Base-by-base conservation (phyloP, 805 yeast genomes). In the Ogataea henricii region DNA sequence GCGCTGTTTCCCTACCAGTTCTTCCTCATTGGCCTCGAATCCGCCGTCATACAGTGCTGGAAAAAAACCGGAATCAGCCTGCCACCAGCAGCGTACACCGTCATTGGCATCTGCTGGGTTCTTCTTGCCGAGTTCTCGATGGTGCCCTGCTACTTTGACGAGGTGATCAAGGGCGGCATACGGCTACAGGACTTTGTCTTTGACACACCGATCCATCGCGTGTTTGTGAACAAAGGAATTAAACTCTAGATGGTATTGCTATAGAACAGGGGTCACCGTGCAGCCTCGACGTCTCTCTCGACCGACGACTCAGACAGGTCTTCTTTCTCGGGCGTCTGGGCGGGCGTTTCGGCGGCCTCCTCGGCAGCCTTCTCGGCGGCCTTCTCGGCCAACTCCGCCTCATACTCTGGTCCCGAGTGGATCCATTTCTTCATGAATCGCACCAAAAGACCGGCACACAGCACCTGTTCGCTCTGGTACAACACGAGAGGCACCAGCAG, bases 381-480 rank as follows among this genome's bases (percentile, higher is more conserved):
- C 35, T 39, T 27, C 10, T 17, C 23, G 25, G 18, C 25, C 32
- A 32, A 9, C 27, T 37, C 43, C 25, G 22, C 40, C 32, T 43
- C 40, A 26, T 44, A 53, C 27, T 56, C 58, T 7, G 63, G 64
- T 22, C 52, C 68, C 6, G 58, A 51, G 53, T 69, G 68, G 41
- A 84, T 78, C 96, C 96, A 90, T 53, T 74, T 72, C 54, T 78
- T 81, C 78, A 88, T 83, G 30, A 80, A 68, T 2, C 76, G 75
- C 9, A 86, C 86, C 52, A 89, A 69, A 6, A 87, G 63, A 58
- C 87, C 89, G 0, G 96, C 96, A 21, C 87, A 78, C 41, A 88
- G 71, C 16, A 90, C 95, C 70, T 90, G 97, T 60, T 87, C 90
- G 17, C 89, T 83, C 67, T 89, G 96, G 64, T 87, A 90, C 46